These are phyloP conservation scores for Leccinum longicurvipes DNA, from an alignment of 768 basidiomycete genomes.

Conservation along the genomic window DNA sequence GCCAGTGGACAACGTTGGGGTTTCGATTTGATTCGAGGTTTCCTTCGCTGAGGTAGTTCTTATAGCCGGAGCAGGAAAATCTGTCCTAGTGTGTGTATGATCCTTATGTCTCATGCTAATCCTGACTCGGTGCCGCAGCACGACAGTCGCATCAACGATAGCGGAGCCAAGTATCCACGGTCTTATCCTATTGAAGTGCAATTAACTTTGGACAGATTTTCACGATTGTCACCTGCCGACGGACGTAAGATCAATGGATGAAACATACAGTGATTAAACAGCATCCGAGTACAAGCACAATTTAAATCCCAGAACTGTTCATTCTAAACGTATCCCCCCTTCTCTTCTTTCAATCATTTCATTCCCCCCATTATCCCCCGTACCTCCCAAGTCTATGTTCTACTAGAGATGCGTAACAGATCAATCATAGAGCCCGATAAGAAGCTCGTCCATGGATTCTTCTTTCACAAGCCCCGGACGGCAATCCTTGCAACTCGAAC, in stretches of 20 bases:
- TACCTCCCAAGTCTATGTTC: neutral
- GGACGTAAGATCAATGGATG: neutral
- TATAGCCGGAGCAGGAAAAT: conserved; percentile 15
- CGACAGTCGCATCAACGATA: no score
- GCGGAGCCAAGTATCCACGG: no score
- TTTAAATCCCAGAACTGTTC: neutral
- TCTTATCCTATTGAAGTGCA: neutral
- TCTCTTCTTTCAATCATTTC: neutral
- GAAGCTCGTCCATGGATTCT: neutral
- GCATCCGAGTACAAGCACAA: neutral
- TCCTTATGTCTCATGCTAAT: fast-evolving
- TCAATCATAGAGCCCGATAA: neutral
- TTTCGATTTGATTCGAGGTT: neutral
- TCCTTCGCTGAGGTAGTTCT: neutral
- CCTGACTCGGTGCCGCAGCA: no score
- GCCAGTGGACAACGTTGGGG: conserved; percentile 15
- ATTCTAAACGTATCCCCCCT: neutral
- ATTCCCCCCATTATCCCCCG: neutral
- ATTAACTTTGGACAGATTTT: neutral
- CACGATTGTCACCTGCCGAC: neutral
- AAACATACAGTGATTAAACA: neutral
- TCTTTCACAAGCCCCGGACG: neutral
- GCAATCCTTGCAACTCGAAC: neutral
- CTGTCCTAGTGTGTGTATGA: conserved; percentile 10
- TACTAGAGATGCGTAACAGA: neutral